Evolutionary conservation across 2,329 filamentous ascomycete genomes (phyloP), one percentile per base, ranked within the genome.

Genomic region (Epichloe sp.): DNA sequence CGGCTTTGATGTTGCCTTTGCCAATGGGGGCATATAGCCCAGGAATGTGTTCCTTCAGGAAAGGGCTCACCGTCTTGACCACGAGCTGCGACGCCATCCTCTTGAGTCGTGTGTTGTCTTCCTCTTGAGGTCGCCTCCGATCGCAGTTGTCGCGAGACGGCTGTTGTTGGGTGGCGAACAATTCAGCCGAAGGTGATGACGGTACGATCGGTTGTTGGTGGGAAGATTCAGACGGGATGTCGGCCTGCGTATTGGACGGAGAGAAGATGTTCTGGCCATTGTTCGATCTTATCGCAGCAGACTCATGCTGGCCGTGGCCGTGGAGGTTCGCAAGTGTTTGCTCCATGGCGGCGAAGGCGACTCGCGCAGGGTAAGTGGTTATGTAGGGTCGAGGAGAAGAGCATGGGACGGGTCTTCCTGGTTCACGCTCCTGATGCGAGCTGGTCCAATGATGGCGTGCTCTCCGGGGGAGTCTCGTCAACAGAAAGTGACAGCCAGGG

Each of bases 31-130:
- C 88, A 69, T 97, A 96, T 61, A 93, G 78, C 55, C 82, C 80
- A 3, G 91, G 91, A 47, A 96, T 95, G 63, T 97, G 90, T 64
- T 89, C 86, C 58, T 86, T 83, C 50, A 97, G 79, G 65, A 95
- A 97, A 2, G 91, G 90, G 37, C 85, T 85, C 56, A 95, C 82
- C 52, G 86, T 87, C 69, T 88, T 81, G 60, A 82, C 79, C 56
- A 86, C 84, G 51, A 88, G 77, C 57, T 83, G 83, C 54, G 74
- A 72, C 46, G 78, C 72, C 74, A 81, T 80, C 63, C 75, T 79
- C 59, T 73, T 70, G 47, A 79, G 67, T 19, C 76, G 71, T 41
- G 70, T 69, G 50, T 66, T 66, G 54, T 74, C 71, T 56, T 72
- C 70, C 53, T 78, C 74, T 53, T 75, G 70, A 21, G 71, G 71